A percentile compares a stretch with the other conserved stretches of the same genome.
phyloP scores from a whole-genome alignment of 345 rosid genomes.

The Populus deltoides region DNA sequence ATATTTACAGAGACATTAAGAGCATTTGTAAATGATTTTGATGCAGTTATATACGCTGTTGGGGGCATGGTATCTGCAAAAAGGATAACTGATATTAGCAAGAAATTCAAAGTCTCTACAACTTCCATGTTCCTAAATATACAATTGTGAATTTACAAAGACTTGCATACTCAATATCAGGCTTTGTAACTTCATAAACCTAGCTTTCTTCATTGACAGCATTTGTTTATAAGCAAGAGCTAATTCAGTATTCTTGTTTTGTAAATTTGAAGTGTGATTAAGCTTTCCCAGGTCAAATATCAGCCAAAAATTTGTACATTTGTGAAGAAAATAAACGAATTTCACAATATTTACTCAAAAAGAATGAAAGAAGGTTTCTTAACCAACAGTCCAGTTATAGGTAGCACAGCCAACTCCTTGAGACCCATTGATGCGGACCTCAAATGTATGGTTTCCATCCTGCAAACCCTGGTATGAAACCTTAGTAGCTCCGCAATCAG shows the following conservation, averaged over 20 bases:
- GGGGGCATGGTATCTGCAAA: slow-evolving; percentile 80
- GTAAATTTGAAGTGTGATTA: background rate
- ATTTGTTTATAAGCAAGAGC: background rate
- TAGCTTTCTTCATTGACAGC: background rate
- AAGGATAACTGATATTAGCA: slow-evolving; percentile 16
- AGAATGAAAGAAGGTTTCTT: slow-evolving; percentile 32
- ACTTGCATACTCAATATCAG: background rate
- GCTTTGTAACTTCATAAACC: background rate
- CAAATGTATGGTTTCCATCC: slow-evolving; percentile 78
- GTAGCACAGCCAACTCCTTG: slow-evolving; percentile 52
- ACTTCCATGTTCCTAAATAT: background rate
- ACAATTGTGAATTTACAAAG: background rate
- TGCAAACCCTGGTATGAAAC: slow-evolving; percentile 49
- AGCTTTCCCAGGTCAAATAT: background rate
- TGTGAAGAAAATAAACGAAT: background rate
- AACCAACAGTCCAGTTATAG: slow-evolving; percentile 83
- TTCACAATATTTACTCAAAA: slow-evolving; percentile 13
- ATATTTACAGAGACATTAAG: slow-evolving; percentile 66
- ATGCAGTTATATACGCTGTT: slow-evolving; percentile 60
- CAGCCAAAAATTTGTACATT: background rate
- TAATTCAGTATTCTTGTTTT: background rate
- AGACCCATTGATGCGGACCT: slow-evolving; percentile 57
- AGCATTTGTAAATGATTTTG: slow-evolving; percentile 69
- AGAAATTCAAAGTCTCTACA: background rate
- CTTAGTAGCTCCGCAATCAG: slow-evolving; percentile 52